Evolutionary conservation across 2,329 filamentous ascomycete genomes (phyloP).

Genomic region (Aspergillus sp.): DNA sequence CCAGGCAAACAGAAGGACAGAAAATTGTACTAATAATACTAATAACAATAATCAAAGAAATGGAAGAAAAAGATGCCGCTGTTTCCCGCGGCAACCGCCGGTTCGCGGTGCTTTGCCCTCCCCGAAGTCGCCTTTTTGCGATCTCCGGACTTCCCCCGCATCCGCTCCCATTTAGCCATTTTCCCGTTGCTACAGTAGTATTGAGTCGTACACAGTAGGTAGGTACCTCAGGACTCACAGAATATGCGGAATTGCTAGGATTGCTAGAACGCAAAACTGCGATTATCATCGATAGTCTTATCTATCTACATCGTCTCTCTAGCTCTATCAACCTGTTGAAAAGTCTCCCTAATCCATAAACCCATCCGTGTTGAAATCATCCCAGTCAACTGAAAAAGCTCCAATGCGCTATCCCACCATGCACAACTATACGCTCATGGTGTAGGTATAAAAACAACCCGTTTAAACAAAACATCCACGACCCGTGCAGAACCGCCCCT

Average conservation of each 20-base stretch:
- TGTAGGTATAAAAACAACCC: background rate
- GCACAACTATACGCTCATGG: conserved; percentile 1
- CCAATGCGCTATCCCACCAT: background rate
- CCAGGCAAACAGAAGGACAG: too few species aligned
- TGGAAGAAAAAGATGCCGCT: background rate
- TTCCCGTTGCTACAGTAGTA: too few species aligned
- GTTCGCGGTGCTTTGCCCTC: background rate
- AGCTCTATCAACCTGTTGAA: background rate
- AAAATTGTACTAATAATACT: background rate
- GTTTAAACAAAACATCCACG: too few species aligned
- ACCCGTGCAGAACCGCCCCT: conserved; percentile 31
- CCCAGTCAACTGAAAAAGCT: background rate
- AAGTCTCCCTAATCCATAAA: background rate
- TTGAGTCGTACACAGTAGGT: too few species aligned
- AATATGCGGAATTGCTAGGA: too few species aligned
- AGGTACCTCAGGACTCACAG: too few species aligned
- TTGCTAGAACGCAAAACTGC: too few species aligned
- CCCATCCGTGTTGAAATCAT: background rate
- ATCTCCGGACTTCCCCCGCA: background rate
- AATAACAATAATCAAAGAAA: background rate
- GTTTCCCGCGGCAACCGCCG: conserved; percentile 1
- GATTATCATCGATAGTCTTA: too few species aligned
- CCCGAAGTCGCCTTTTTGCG: background rate
- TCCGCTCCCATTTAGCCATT: background rate
- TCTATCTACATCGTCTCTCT: too few species aligned